Conservation (phyloP, 2,329 filamentous ascomycete genomes). For the Fusarium sp. region DNA sequence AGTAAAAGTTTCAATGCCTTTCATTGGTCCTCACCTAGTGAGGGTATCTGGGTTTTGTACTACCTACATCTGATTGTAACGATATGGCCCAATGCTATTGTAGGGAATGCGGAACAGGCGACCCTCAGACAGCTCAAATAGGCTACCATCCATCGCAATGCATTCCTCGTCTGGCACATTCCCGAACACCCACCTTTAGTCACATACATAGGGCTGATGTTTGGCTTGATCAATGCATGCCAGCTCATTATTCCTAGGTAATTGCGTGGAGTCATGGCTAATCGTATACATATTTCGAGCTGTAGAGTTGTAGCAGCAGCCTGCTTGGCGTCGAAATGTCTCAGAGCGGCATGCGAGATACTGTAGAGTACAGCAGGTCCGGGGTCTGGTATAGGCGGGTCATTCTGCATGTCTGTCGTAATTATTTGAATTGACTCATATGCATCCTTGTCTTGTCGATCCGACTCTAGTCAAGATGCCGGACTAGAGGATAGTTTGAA, state of each 20-base stretch:
- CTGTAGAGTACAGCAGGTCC: not conserved
- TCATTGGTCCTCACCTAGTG: not conserved
- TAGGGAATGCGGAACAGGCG: not conserved
- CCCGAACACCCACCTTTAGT: not conserved
- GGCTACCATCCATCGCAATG: constrained; percentile 10
- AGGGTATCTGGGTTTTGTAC: not conserved
- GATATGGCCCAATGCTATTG: not conserved
- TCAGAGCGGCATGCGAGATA: constrained; percentile 14
- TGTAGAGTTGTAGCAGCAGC: constrained; percentile 11
- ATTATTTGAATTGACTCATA: constrained; percentile 25
- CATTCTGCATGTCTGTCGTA: not conserved
- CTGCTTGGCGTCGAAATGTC: constrained; percentile 30
- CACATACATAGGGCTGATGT: constrained; percentile 24
- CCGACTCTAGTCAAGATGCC: not conserved
- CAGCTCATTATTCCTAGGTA: constrained; percentile 15
- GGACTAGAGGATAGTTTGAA: not conserved
- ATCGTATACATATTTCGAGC: not conserved
- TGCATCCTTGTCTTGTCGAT: not conserved
- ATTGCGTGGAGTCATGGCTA: constrained; percentile 1
- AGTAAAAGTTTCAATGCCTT: not conserved
- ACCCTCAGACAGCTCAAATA: not conserved
- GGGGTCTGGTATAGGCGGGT: constrained; percentile 2
- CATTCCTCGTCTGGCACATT: constrained; percentile 21
- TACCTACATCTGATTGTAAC: not conserved
- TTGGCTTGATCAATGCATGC: constrained; percentile 12